Evolutionary conservation across 2,329 filamentous ascomycete species (phyloP), one percentile per base, ranked within the genome.

Genomic region (Sarocladiaceae sp.): DNA sequence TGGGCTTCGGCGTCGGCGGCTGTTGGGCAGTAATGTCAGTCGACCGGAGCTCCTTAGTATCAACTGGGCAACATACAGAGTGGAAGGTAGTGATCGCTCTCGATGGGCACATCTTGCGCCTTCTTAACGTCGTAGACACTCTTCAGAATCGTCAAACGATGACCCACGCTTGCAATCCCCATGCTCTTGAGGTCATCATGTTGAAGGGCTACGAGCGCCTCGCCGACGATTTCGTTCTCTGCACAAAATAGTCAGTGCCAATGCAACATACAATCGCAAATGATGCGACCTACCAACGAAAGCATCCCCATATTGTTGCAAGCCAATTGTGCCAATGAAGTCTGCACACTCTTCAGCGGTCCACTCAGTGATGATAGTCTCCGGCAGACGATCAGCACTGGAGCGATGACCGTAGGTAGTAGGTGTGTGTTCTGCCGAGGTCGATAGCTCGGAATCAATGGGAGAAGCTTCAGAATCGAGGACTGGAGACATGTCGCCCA

Each of bases 111-210:
- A 62, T 96, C 91, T 64, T 97, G 92, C 58, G 90, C 90, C 67
- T 93, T 87, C 74, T 99, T 99, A 64, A 94, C 86, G 64, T 97
- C 92, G 72, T 97, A 97, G 52, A 97, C 91, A 62, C 86, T 92
- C 73, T 97, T 97, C 54, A 99, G 79, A 53, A 99, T 95, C 20
- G 91, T 96, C 62, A 99, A 77, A 55, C 94, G 86, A 72, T 99
- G 94, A 36, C 94, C 94, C 46, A 97, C 90, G 71, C 93, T 97
- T 57, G 78, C 77, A 58, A 99, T 88, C 46, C 92, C 92, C 85
- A 97, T 93, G 65, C 95, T 90, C 71, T 95, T 96, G 61, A 99
- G 76, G 66, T 97, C 93, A 53, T 96, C 89, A 66, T 97, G 94
- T 57, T 88, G 87, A 57, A 99, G 74, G 36, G 90, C 90, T 53